These are phyloP conservation scores for Ogataea pignaliae DNA, from an alignment of 805 yeast species.

Conservation along the genomic window DNA sequence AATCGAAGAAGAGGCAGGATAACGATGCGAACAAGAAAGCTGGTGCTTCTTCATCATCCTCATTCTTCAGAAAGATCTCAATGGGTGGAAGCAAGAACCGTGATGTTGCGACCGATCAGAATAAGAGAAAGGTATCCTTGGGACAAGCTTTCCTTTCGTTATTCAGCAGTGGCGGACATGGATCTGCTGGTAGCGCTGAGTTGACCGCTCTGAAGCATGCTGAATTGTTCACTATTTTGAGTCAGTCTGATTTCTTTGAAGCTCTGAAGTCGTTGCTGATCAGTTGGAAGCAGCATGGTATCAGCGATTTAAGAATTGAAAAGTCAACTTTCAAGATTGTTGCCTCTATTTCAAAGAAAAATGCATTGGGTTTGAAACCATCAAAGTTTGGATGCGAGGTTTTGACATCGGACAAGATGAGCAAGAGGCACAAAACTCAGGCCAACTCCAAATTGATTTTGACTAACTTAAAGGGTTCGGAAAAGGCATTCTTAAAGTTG, in stretches of 20 bases:
- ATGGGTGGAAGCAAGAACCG: slow-evolving; percentile 40
- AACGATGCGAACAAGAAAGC: slow-evolving; percentile 17
- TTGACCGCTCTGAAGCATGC: slow-evolving; percentile 23
- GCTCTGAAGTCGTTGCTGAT: slow-evolving; percentile 58
- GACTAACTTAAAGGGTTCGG: slow-evolving; percentile 61
- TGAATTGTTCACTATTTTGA: slow-evolving; percentile 32
- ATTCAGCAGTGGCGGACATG: slow-evolving; percentile 25
- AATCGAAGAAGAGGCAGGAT: slow-evolving; percentile 8
- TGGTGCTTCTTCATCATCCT: slow-evolving; percentile 3
- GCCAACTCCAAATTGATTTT: slow-evolving; percentile 49
- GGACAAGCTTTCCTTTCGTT: slow-evolving; percentile 37
- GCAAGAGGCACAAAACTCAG: slow-evolving; percentile 22
- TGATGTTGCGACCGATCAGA: neutral
- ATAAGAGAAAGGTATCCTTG: slow-evolving; percentile 18
- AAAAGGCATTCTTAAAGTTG: slow-evolving; percentile 54
- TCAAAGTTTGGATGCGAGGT: slow-evolving; percentile 59
- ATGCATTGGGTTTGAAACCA: slow-evolving; percentile 57
- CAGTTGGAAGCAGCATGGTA: slow-evolving; percentile 70
- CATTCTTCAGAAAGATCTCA: slow-evolving; percentile 45
- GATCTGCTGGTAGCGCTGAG: slow-evolving; percentile 1
- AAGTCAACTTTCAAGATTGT: slow-evolving; percentile 40
- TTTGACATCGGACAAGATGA: slow-evolving; percentile 36
- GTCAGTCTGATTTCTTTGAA: slow-evolving; percentile 54
- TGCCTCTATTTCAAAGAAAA: slow-evolving; percentile 60
- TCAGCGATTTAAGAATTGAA: slow-evolving; percentile 49